Base-by-base conservation (phyloP, 2,329 filamentous ascomycete species). In the Calonectria crousiana region DNA sequence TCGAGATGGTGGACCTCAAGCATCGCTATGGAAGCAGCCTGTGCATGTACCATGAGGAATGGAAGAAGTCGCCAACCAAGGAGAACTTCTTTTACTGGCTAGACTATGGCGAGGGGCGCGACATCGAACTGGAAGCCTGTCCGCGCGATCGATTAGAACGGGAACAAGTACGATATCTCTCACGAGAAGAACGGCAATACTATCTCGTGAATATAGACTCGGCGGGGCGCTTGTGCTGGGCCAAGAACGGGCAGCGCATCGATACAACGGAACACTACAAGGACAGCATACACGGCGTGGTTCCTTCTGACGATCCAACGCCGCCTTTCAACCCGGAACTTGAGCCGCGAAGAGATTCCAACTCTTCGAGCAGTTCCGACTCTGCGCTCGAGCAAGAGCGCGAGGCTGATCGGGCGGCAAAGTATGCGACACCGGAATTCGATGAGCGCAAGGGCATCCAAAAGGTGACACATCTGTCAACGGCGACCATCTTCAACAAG, bases 1-100 rank as follows among this genome's bases (percentile, higher is more conserved):
- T 92, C 16, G 90, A 98, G 80, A 96, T 98, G 93, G 93, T 96
- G 10, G 94, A 97, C 82, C 86, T 92, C 60, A 96, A 97, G 83
- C 95, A 98, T 82, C 91, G 95, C 5, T 97, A 98, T 81, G 96
- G 95, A 5, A 93, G 92, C 69, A 97, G 97, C 78, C 84, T 98
- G 66, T 89, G 94, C 38, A 90, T 91, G 38, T 98, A 98, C 79
- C 96, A 98, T 81, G 91, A 92, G 73, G 92, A 94, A 77, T 98
- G 96, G 96, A 95, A 95, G 83, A 91, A 90, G 74, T 88, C 91
- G 1, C 88, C 94, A 34, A 96, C 95, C 0, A 90, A 92, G 6
- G 93, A 98, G 82, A 98, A 97, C 82, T 98, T 96, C 88, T 98
- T 98, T 83, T 96, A 95, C 85, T 98, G 96, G 95, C 88, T 98